These are phyloP conservation scores for Metschnikowia drakensbergensis DNA, from an alignment of 805 yeast species.

Conservation along the genomic window DNA sequence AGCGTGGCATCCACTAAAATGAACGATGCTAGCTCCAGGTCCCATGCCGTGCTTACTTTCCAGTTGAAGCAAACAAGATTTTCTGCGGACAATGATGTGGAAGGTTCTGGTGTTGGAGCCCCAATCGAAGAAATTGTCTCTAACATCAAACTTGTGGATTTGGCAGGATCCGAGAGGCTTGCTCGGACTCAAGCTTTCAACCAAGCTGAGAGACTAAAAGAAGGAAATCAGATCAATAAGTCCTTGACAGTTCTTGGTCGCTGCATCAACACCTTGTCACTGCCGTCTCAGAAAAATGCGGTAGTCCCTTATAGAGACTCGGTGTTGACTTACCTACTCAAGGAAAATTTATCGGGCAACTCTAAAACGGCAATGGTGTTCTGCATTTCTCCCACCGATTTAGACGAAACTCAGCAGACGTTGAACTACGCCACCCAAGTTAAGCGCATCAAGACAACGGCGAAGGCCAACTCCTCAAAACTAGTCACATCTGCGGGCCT, in stretches of 20 bases:
- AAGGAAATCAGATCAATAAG: conserved; percentile 74
- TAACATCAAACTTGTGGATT: conserved; percentile 64
- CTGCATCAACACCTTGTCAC: conserved; percentile 48
- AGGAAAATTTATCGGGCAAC: conserved; percentile 77
- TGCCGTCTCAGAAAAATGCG: conserved; percentile 33
- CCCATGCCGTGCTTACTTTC: conserved; percentile 75
- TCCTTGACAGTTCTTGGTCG: conserved; percentile 77
- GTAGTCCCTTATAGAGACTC: conserved; percentile 75
- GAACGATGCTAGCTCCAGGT: conserved; percentile 71
- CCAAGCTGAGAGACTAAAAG: conserved; percentile 53
- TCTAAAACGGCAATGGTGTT: conserved; percentile 89
- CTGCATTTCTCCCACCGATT: conserved; percentile 75
- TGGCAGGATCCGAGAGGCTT: conserved; percentile 81
- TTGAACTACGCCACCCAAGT: conserved; percentile 76
- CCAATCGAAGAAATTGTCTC: conserved; percentile 51
- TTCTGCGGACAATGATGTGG: conserved; percentile 12
- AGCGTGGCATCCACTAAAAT: conserved; percentile 70
- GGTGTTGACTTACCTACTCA: conserved; percentile 65
- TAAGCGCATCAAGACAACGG: conserved; percentile 61
- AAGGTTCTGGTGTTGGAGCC: conserved; percentile 26
- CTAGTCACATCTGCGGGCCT: conserved; percentile 27
- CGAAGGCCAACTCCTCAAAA: conserved; percentile 39
- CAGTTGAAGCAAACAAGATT: conserved; percentile 54
- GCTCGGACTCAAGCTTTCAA: conserved; percentile 58
- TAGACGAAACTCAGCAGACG: conserved; percentile 73